Base-by-base conservation (phyloP, 2,329 filamentous ascomycete species). In the Penicillium sp. region DNA sequence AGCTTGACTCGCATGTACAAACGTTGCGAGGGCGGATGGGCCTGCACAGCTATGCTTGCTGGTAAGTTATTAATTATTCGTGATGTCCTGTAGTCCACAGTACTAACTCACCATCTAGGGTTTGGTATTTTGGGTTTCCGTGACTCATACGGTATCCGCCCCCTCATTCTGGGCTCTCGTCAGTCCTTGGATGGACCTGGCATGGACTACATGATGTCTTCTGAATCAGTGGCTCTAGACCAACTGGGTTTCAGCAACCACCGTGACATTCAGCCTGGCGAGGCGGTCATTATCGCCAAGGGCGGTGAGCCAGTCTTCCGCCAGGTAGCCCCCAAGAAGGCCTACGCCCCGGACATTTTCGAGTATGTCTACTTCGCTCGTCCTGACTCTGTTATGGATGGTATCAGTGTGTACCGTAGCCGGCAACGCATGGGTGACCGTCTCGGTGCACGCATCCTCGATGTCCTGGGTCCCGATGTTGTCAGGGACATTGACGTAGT, bases 161-260 rank as follows among this genome's bases (percentile, higher is more conserved):
- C 91, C 3, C 83, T 96, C 61, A 84, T 89, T 44, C 77, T 96
- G 10, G 91, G 91, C 40, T 89, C 86, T 46, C 84, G 91, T 51
- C 82, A 84, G 1, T 91, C 89, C 1, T 74, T 79, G 14, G 88
- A 85, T 37, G 80, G 83, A 35, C 79, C 83, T 5, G 86, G 85
- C 6, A 87, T 76, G 57, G 91, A 96, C 74, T 96, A 95, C 77
- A 91, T 96, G 83, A 84, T 96, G 79, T 90, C 91, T 1, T 96
- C 91, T 0, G 91, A 96, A 74, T 93, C 88, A 9, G 86, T 96
- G 47, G 91, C 91, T 9, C 78, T 96, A 44, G 83, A 83, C 43
- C 90, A 95, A 71, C 86, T 93, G 45, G 90, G 90, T 16, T 96
- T 94, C 77, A 79, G 74, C 33, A 80, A 91, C 68, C 87, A 95